Evolutionary conservation across 148 eudicot genomes (phyloP).

Genomic region (Talinum fruticosum): DNA sequence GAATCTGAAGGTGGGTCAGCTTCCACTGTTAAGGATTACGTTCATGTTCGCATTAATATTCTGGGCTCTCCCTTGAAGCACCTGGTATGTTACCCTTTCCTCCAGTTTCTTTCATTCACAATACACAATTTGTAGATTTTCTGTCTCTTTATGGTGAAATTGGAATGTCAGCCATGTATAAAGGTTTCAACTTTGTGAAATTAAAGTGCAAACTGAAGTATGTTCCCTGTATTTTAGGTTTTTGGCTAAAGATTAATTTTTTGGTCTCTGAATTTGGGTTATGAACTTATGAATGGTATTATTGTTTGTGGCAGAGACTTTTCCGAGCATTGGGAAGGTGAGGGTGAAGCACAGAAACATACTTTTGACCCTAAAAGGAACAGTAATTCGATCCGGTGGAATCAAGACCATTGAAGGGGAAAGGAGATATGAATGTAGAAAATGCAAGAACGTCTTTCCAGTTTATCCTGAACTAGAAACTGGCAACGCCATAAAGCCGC

Average conservation of each 20-base stretch:
- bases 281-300: not conserved
- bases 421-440: conserved; percentile 62
- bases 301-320: conserved; percentile 50
- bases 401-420: conserved; percentile 95
- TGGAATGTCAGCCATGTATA: not conserved
- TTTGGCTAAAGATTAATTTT: not conserved
- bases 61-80: conserved; percentile 74
- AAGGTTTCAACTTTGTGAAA: not conserved
- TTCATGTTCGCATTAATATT: conserved; percentile 70
- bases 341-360: conserved; percentile 84
- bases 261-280: conserved; percentile 5
- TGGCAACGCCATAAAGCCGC: conserved; percentile 52
- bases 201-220: not conserved
- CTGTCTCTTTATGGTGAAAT: not conserved
- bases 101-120: not conserved
- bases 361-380: conserved; percentile 88
- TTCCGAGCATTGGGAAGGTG: conserved; percentile 85
- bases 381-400: conserved; percentile 82
- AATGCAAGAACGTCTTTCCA: conserved; percentile 65
- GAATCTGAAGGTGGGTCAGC: conserved; percentile 34
- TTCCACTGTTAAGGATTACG: conserved; percentile 58
- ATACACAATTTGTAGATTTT: not conserved
- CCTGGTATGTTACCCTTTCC: conserved; percentile 49
- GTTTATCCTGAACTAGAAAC: conserved; percentile 91
- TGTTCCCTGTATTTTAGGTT: not conserved